Conservation (phyloP, 2,329 filamentous ascomycete genomes). For the Pyrenophora graminea region DNA sequence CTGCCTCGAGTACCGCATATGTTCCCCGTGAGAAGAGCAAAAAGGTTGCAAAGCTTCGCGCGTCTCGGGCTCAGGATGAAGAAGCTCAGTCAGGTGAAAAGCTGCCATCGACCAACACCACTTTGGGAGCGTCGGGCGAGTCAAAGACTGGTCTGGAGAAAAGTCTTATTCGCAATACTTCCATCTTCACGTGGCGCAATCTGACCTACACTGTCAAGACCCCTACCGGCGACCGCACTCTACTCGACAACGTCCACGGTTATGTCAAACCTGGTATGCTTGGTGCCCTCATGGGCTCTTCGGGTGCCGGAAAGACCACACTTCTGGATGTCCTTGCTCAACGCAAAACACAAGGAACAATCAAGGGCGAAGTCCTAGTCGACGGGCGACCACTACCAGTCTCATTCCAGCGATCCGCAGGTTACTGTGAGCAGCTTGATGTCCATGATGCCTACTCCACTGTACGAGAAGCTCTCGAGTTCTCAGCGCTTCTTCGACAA, state of each 20-base stretch:
- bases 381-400: constrained; percentile 32
- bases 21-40: constrained; percentile 57
- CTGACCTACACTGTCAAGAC: constrained; percentile 62
- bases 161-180: constrained; percentile 63
- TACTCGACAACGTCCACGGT: constrained; percentile 58
- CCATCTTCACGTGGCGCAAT: constrained; percentile 68
- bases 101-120: background rate
- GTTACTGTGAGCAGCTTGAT: constrained; percentile 42
- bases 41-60: constrained; percentile 10
- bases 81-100: constrained; percentile 49
- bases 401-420: constrained; percentile 39
- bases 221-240: constrained; percentile 42
- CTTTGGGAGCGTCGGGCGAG: constrained; percentile 37
- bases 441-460: constrained; percentile 35
- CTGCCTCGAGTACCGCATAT: constrained; percentile 58
- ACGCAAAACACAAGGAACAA: constrained; percentile 33
- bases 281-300: constrained; percentile 47
- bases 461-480: constrained; percentile 37
- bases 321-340: constrained; percentile 40
- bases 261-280: constrained; percentile 60
- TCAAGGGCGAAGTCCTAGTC: constrained; percentile 36
- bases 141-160: background rate
- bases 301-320: constrained; percentile 43
- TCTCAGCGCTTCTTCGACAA: constrained; percentile 39
- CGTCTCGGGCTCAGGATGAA: constrained; percentile 50